phyloP scores from a whole-genome alignment of 2,329 filamentous ascomycete species.

The Aspergillus sp. region DNA sequence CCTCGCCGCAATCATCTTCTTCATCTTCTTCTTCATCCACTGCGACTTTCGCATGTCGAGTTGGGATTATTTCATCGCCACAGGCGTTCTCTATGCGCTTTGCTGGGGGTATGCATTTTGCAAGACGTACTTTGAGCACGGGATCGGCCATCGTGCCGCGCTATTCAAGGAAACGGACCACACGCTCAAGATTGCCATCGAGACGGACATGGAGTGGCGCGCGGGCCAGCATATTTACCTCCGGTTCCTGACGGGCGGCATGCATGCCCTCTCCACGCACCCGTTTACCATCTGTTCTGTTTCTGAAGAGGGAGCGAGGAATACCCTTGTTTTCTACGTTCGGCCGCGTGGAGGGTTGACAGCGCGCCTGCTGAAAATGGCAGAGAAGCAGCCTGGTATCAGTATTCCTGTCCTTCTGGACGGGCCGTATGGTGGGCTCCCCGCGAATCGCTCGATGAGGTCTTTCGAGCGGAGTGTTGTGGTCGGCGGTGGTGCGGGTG shows the following conservation, averaged over 20 bases:
- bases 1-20: slow-evolving; percentile 57
- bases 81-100: slow-evolving; percentile 50
- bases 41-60: slow-evolving; percentile 61
- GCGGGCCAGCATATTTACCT: slow-evolving; percentile 62
- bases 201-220: slow-evolving; percentile 52
- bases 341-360: slow-evolving; percentile 57
- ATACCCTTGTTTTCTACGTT: slow-evolving; percentile 59
- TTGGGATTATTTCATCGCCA: slow-evolving; percentile 66
- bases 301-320: slow-evolving; percentile 33
- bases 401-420: slow-evolving; percentile 57
- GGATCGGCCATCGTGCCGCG: slow-evolving; percentile 21
- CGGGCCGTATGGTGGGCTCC: slow-evolving; percentile 61
- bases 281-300: slow-evolving; percentile 62
- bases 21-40: slow-evolving; percentile 65
- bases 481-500: slow-evolving; percentile 61
- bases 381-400: slow-evolving; percentile 40
- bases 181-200: slow-evolving; percentile 48
- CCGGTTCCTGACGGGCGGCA: slow-evolving; percentile 49
- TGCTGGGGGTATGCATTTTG: neutral
- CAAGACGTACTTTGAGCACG: slow-evolving; percentile 39
- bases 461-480: slow-evolving; percentile 53
- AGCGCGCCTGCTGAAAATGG: slow-evolving; percentile 47
- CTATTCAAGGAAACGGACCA: neutral
- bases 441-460: slow-evolving; percentile 35
- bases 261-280: slow-evolving; percentile 54